Evolutionary conservation across 176 grass and related monocot genomes (phyloP).

Genomic region (Eleusine indica): DNA sequence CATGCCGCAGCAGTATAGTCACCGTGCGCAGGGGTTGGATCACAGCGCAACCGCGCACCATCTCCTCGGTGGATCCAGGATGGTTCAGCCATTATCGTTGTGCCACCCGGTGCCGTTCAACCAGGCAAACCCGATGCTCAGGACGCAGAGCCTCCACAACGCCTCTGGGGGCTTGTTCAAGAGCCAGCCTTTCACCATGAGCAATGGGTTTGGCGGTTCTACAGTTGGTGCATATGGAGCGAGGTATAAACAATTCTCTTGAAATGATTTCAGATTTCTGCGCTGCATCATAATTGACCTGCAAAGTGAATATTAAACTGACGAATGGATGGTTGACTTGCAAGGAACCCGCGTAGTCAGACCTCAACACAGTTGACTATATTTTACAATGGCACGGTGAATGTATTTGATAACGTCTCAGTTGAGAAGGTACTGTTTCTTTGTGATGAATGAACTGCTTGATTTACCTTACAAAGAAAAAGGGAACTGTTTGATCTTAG

Average conservation of each 20-base stretch:
- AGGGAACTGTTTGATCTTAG: neutral
- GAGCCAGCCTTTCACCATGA: slow-evolving; percentile 43
- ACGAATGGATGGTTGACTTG: slow-evolving; percentile 32
- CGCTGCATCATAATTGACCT: neutral
- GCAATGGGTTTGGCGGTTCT: slow-evolving; percentile 40
- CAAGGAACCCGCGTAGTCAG: slow-evolving; percentile 49
- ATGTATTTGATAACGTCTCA: slow-evolving; percentile 72
- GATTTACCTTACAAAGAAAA: neutral
- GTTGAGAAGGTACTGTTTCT: slow-evolving; percentile 62
- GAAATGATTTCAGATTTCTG: slow-evolving; percentile 26
- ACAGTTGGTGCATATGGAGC: slow-evolving; percentile 46
- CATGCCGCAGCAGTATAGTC: slow-evolving; percentile 39
- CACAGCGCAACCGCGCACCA: slow-evolving; percentile 31
- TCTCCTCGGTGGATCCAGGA: slow-evolving; percentile 44
- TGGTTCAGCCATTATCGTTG: slow-evolving; percentile 40
- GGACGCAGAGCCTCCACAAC: slow-evolving; percentile 47
- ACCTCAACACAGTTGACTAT: slow-evolving; percentile 66
- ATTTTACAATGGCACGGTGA: slow-evolving; percentile 79
- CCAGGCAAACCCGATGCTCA: slow-evolving; percentile 46
- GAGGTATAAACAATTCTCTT: slow-evolving; percentile 38
- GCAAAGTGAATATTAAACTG: neutral
- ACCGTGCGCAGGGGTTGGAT: slow-evolving; percentile 28
- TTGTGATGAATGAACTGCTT: neutral
- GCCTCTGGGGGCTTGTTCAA: slow-evolving; percentile 25
- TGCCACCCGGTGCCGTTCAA: slow-evolving; percentile 35